phyloP scores from a whole-genome alignment of 2,329 filamentous ascomycete species.

The Arthrobotrys sphaeroides region DNA sequence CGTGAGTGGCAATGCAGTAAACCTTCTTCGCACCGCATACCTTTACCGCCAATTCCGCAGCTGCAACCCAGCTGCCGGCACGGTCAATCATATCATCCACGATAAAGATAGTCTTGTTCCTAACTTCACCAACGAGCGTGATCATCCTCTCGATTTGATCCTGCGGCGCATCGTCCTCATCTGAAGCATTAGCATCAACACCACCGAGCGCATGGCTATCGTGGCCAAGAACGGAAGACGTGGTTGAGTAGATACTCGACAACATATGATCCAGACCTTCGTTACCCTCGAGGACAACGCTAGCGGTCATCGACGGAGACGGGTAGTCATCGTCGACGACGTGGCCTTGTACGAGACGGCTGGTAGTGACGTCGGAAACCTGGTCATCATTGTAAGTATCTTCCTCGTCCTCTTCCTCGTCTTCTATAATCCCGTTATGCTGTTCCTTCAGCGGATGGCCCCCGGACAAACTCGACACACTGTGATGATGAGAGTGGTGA shows the following conservation, averaged over 20 bases:
- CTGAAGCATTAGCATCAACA: conserved; percentile 82
- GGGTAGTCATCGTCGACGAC: conserved; percentile 94
- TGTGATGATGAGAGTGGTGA: conserved; percentile 40
- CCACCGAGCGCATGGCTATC: conserved; percentile 80
- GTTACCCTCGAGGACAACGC: conserved; percentile 66
- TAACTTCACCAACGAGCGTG: conserved; percentile 95
- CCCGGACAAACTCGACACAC: conserved; percentile 25
- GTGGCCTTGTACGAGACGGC: conserved; percentile 89
- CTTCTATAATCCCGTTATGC: conserved; percentile 32
- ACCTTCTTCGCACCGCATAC: conserved; percentile 89
- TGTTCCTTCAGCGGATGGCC: conserved; percentile 49
- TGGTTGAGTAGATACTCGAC: conserved; percentile 79
- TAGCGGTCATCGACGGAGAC: conserved; percentile 74
- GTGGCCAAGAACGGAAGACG: conserved; percentile 75
- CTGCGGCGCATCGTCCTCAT: conserved; percentile 92
- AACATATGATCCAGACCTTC: conserved; percentile 80
- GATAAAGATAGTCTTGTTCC: conserved; percentile 86
- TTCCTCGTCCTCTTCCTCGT: conserved; percentile 61
- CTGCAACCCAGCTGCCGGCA: conserved; percentile 94
- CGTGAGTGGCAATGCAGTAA: conserved; percentile 97
- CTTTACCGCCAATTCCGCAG: conserved; percentile 95
- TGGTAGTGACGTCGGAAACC: conserved; percentile 88
- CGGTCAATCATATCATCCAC: conserved; percentile 99
- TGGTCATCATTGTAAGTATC: conserved; percentile 78
- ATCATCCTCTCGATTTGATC: conserved; percentile 90